A percentile compares a stretch with the other conserved stretches of the same genome.
Evolutionary conservation across 192 early-diverging fungal species (phyloP).

Genomic region (Haplosporangium gracile): DNA sequence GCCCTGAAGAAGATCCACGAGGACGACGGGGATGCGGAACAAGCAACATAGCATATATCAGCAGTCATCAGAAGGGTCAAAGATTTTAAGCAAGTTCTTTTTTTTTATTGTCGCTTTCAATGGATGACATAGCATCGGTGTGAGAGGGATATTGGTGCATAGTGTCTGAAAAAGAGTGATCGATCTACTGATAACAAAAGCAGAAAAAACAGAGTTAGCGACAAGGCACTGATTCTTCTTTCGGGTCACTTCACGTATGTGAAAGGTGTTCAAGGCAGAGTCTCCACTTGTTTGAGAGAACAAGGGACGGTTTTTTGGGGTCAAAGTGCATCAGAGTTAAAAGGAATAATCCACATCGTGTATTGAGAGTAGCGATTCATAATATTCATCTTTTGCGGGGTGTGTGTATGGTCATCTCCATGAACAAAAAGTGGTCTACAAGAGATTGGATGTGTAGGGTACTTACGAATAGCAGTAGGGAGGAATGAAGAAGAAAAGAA

Average conservation of each 20-base stretch:
- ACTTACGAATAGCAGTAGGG: constrained; percentile 19
- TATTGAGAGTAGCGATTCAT: constrained; percentile 62
- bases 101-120: neutral
- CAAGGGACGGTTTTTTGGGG: neutral
- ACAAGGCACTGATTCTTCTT: too few relatives aligned
- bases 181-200: neutral
- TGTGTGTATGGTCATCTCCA: neutral
- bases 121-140: neutral
- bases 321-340: constrained; percentile 37
- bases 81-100: neutral
- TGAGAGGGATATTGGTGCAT: neutral
- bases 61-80: too few relatives aligned
- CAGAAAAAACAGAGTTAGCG: neutral
- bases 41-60: neutral
- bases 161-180: neutral
- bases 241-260: too few relatives aligned
- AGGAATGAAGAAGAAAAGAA: constrained; percentile 8
- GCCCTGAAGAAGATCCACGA: neutral
- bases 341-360: constrained; percentile 55
- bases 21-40: neutral
- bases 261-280: neutral
- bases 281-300: neutral
- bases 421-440: neutral
- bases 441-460: neutral
- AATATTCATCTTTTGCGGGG: constrained; percentile 51